Percentiles rank a stretch among this genome's conserved stretches.
phyloP scores from a whole-genome alignment of 2,329 filamentous ascomycete species.

The Dactylellina cionopaga region DNA sequence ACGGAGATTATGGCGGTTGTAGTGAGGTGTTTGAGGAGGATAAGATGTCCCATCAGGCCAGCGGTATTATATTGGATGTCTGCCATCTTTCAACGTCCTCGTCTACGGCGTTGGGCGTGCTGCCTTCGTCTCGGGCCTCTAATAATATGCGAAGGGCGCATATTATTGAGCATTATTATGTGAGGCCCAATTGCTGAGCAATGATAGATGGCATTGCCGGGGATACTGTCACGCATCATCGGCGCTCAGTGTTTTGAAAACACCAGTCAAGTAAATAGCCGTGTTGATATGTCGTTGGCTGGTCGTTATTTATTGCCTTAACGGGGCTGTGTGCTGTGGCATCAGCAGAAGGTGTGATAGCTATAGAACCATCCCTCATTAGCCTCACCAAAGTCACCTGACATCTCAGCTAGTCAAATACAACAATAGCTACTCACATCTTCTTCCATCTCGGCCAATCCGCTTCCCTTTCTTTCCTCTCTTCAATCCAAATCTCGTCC shows the following conservation, averaged over 20 bases:
- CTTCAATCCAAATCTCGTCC: slow-evolving; percentile 50
- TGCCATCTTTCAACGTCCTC: not conserved
- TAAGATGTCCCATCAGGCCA: too few relatives aligned
- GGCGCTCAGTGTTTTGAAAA: too few relatives aligned
- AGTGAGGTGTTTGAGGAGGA: not conserved
- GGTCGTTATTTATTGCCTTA: not conserved
- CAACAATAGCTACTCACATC: slow-evolving; percentile 27
- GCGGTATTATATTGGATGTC: too few relatives aligned
- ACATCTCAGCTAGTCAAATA: not conserved
- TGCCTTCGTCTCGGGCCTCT: not conserved
- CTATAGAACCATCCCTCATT: slow-evolving; percentile 3
- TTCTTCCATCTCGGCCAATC: slow-evolving; percentile 51
- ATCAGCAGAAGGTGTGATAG: slow-evolving; percentile 49
- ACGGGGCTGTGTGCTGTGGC: not conserved
- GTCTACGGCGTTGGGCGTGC: not conserved
- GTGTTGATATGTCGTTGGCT: too few relatives aligned
- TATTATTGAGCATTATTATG: too few relatives aligned
- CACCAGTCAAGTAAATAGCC: too few relatives aligned
- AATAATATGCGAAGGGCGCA: too few relatives aligned
- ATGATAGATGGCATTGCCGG: not conserved
- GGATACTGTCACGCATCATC: not conserved
- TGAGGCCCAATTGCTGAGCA: not conserved
- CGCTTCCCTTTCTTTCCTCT: slow-evolving; percentile 40
- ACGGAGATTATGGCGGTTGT: not conserved
- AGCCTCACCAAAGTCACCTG: not conserved